A percentile compares a stretch with the other conserved stretches of the same genome.
Conservation (phyloP, 2,329 filamentous ascomycete species). For the Colletotrichum tanaceti region DNA sequence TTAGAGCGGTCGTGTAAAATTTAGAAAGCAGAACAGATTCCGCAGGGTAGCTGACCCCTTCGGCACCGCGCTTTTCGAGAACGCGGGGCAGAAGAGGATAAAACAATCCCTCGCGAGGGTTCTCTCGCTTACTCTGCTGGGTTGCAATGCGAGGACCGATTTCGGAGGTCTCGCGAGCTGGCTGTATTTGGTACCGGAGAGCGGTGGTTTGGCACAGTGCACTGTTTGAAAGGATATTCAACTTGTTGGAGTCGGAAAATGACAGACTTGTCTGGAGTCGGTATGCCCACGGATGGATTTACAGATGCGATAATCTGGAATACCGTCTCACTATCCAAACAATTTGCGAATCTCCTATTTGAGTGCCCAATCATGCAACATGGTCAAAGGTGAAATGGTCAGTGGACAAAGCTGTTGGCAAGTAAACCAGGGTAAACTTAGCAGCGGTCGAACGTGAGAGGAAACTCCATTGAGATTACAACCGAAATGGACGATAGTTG, state of each 20-base stretch:
- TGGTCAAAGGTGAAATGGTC: too few relatives aligned
- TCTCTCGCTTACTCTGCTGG: slow-evolving; percentile 3
- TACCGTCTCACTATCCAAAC: slow-evolving; percentile 7
- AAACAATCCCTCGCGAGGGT: slow-evolving; percentile 3
- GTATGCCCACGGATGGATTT: slow-evolving; percentile 20
- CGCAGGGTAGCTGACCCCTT: slow-evolving; percentile 7
- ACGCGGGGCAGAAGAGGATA: slow-evolving; percentile 7
- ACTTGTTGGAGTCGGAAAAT: slow-evolving; percentile 34
- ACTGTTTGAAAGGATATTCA: slow-evolving; percentile 34
- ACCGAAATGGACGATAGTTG: too few relatives aligned
- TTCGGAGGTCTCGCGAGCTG: slow-evolving; percentile 12
- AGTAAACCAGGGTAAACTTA: too few relatives aligned
- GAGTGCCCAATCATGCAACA: neutral
- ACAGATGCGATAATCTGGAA: slow-evolving; percentile 25
- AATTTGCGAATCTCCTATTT: neutral
- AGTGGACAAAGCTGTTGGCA: neutral
- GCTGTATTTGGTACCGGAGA: slow-evolving; percentile 25
- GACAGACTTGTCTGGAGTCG: slow-evolving; percentile 28
- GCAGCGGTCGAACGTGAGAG: too few relatives aligned
- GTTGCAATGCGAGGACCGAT: slow-evolving; percentile 15
- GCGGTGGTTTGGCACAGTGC: slow-evolving; percentile 34
- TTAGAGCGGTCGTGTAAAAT: slow-evolving; percentile 39
- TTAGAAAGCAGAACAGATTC: slow-evolving; percentile 16
- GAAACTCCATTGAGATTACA: too few relatives aligned
- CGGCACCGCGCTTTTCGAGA: slow-evolving; percentile 4